phyloP scores from a whole-genome alignment of 108 stramenopile species.

The Nitzschia sp. region DNA sequence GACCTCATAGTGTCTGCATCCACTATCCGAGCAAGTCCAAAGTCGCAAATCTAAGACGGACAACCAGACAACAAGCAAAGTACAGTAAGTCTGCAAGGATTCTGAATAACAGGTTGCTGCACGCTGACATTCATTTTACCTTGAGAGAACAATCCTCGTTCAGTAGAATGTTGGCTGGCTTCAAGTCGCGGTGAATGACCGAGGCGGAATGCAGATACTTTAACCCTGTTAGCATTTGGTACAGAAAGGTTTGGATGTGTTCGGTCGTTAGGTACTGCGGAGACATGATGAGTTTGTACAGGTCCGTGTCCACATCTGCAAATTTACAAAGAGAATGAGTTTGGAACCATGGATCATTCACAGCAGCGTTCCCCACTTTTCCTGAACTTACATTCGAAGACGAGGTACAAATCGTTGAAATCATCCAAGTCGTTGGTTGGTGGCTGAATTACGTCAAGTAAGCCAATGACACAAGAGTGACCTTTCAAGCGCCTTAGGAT shows the following conservation, averaged over 20 bases:
- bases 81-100: not conserved
- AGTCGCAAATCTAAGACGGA: slow-evolving; percentile 89
- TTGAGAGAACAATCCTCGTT: slow-evolving; percentile 98
- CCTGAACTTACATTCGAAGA: slow-evolving; percentile 74
- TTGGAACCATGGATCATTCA: not conserved
- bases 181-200: slow-evolving; percentile 92
- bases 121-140: slow-evolving; percentile 28
- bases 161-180: slow-evolving; percentile 90
- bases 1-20: slow-evolving; percentile 30
- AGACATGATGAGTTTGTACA: slow-evolving; percentile 98
- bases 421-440: slow-evolving; percentile 67
- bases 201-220: slow-evolving; percentile 92
- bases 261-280: slow-evolving; percentile 97
- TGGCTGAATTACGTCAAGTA: slow-evolving; percentile 91
- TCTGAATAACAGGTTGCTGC: not conserved
- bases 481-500: slow-evolving; percentile 87
- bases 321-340: slow-evolving; percentile 10
- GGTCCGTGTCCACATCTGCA: slow-evolving; percentile 96
- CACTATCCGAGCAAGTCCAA: slow-evolving; percentile 96
- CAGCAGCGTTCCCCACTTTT: not conserved
- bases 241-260: slow-evolving; percentile 97
- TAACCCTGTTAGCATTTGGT: slow-evolving; percentile 95
- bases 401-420: slow-evolving; percentile 89
- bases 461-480: slow-evolving; percentile 90
- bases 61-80: not conserved